Base-by-base conservation (phyloP, 176 grass and related monocot species). In the Avena sativa region DNA sequence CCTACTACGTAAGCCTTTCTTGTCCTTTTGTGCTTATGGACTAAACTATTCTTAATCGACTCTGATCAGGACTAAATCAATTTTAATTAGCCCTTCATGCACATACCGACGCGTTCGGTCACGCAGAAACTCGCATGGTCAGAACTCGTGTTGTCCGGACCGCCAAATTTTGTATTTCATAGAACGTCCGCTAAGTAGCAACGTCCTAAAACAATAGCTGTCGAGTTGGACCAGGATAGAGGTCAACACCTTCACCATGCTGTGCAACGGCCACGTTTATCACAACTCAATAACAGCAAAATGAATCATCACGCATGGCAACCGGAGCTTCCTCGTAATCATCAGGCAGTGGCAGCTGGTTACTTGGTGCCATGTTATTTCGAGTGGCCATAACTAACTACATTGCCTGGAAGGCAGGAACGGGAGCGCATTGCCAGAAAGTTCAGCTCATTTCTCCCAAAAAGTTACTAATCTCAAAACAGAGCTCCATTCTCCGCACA, bases 291-390 rank as follows among this genome's bases (percentile, higher is more conserved):
- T 40, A 43, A 43, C 40, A 43, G 19, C 14, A 81, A 63, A 14
- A 56, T 9, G 6, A 20, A 70, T 69, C 6, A 8, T 61, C 30
- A 75, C 8, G 13, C 72, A 56, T 21, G 14, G 63, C 46, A 84
- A 16, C 4, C 57, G 3, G 46, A 63, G 55, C 53, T 46, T 44
- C 21, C 69, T 52, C 15, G n/a, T 58, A 67, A 52, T 30, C 59
- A 82, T 67, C 72, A 67, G 38, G 52, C 67, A 84, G 68, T 5
- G 13, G 3, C 48, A 74, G 56, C 76, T 68, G 70, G 19, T 86
- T 80, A 25, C 74, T 79, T 6, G 12, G 30, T n/a, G 20, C 26
- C 20, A 79, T 57, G 56, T 51, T 65, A 10, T 51, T 55, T 23
- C 32, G 5, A 66, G 32, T 48, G 10, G 40, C 1, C 53, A 36